A percentile compares a stretch with the other conserved stretches of the same genome.
These are phyloP conservation scores for Coemansia reversa DNA, from an alignment of 192 early-diverging fungal species.

Conservation along the genomic window DNA sequence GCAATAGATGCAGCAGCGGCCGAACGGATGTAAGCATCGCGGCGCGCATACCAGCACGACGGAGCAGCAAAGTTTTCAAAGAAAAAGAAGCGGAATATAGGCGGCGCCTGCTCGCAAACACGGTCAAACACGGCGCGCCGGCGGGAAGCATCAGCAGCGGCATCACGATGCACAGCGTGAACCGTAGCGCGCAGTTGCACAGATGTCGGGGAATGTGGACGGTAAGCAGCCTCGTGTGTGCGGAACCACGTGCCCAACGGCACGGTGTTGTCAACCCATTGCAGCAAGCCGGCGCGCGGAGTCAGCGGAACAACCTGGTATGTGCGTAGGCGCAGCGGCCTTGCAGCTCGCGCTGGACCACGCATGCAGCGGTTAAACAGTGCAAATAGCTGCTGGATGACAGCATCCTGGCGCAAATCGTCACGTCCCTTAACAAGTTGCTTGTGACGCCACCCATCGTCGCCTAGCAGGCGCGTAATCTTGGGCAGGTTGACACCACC, in stretches of 20 bases:
- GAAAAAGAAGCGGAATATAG: constrained; percentile 72
- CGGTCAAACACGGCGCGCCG: constrained; percentile 53
- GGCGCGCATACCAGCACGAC: constrained; percentile 74
- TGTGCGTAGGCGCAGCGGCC: constrained; percentile 52
- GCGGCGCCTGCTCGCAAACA: constrained; percentile 55
- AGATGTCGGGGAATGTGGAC: constrained; percentile 26
- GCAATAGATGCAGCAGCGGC: constrained; percentile 83
- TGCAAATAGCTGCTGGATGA: constrained; percentile 66
- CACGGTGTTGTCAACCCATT: constrained; percentile 87
- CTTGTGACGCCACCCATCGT: constrained; percentile 49
- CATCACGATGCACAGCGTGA: constrained; percentile 23
- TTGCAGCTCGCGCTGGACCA: constrained; percentile 5
- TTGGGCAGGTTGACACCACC: constrained; percentile 57
- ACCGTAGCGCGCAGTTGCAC: constrained; percentile 44
- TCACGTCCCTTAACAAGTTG: constrained; percentile 64
- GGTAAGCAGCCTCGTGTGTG: constrained; percentile 62
- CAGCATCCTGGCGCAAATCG: constrained; percentile 76
- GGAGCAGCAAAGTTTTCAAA: constrained; percentile 73
- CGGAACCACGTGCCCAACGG: constrained; percentile 67
- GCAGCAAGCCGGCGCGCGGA: constrained; percentile 85
- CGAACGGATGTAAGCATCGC: constrained; percentile 71
- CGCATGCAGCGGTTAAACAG: constrained; percentile 63
- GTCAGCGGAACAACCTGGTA: constrained; percentile 88
- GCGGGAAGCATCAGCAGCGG: constrained; percentile 13
- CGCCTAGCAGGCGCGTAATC: constrained; percentile 40